Evolutionary conservation across 768 basidiomycete genomes (phyloP).

Genomic region (Jaapia argillacea): DNA sequence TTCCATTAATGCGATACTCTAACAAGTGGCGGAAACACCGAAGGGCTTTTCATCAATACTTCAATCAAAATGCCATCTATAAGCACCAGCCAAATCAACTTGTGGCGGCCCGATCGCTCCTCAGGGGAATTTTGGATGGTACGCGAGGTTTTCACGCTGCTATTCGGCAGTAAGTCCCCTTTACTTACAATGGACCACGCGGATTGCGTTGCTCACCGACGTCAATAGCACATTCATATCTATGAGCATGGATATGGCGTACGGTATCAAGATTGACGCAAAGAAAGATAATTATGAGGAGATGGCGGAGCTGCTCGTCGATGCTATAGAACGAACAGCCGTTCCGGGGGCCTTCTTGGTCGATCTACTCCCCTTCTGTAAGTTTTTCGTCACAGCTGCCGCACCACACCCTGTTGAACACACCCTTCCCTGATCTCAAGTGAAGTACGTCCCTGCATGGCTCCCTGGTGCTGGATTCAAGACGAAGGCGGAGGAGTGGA

Average conservation of each 20-base stretch:
- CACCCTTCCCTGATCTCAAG: slow-evolving; percentile 3
- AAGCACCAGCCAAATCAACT: slow-evolving; percentile 2
- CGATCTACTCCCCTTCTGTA: background rate
- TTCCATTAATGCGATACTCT: background rate
- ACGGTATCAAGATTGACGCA: background rate
- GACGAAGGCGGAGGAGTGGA: slow-evolving; percentile 4
- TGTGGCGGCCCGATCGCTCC: slow-evolving; percentile 2
- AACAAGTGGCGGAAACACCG: slow-evolving; percentile 6
- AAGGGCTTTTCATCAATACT: slow-evolving; percentile 4
- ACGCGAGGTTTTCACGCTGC: background rate
- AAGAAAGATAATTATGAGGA: background rate
- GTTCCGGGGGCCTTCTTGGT: background rate
- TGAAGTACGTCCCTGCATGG: slow-evolving; percentile 12
- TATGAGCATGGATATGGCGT: slow-evolving; percentile 23
- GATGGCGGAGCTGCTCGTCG: background rate
- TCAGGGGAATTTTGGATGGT: slow-evolving; percentile 2
- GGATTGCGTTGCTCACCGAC: background rate
- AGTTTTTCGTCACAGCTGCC: background rate
- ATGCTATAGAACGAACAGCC: background rate
- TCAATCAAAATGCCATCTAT: background rate
- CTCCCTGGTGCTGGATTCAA: slow-evolving; percentile 12
- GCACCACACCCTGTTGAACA: too few relatives aligned
- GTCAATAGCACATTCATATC: slow-evolving; percentile 16
- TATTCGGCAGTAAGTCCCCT: slow-evolving; percentile 5
- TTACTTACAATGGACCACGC: background rate